phyloP scores from a whole-genome alignment of 108 stramenopile genomes.

The Nannochloropsis gaditana region DNA sequence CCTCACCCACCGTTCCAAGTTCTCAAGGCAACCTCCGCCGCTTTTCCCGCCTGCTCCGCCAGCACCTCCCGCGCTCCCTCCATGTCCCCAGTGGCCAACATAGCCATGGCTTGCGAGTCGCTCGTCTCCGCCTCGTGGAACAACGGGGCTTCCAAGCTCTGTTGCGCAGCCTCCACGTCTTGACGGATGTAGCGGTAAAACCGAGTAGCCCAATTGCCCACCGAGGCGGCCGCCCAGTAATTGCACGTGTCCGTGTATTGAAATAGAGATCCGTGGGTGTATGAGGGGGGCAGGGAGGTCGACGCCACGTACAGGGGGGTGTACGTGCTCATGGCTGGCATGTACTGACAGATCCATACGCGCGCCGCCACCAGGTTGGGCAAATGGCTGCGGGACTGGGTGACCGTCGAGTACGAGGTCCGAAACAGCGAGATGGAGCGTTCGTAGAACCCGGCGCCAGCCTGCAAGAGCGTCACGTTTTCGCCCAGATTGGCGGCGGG shows the following conservation, averaged over 20 bases:
- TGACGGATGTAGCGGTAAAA: constrained; percentile 35
- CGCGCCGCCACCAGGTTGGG: constrained; percentile 41
- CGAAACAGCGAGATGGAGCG: constrained; percentile 36
- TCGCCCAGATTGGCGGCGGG: constrained; percentile 27
- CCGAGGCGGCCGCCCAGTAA: constrained; percentile 51
- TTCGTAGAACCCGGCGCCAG: constrained; percentile 32
- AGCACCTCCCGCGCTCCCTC: constrained; percentile 28
- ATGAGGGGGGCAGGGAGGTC: constrained; percentile 30
- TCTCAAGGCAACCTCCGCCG: constrained; percentile 28
- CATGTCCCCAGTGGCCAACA: constrained; percentile 23
- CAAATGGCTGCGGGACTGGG: constrained; percentile 38
- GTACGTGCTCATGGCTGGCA: constrained; percentile 38
- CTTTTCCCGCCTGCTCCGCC: constrained; percentile 24
- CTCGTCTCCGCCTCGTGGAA: constrained; percentile 26
- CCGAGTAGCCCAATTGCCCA: constrained; percentile 49
- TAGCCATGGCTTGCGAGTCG: constrained; percentile 21
- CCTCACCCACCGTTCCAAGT: constrained; percentile 24
- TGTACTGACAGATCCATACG: constrained; percentile 50
- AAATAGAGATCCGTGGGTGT: constrained; percentile 39
- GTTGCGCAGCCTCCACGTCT: constrained; percentile 31
- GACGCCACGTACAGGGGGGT: constrained; percentile 46
- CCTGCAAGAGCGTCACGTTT: constrained; percentile 25
- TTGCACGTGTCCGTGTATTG: constrained; percentile 28
- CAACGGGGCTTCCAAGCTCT: constrained; percentile 33
- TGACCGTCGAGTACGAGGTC: constrained; percentile 34